These are phyloP conservation scores for Populus tremula DNA, from an alignment of 345 rosid genomes.

Conservation along the genomic window DNA sequence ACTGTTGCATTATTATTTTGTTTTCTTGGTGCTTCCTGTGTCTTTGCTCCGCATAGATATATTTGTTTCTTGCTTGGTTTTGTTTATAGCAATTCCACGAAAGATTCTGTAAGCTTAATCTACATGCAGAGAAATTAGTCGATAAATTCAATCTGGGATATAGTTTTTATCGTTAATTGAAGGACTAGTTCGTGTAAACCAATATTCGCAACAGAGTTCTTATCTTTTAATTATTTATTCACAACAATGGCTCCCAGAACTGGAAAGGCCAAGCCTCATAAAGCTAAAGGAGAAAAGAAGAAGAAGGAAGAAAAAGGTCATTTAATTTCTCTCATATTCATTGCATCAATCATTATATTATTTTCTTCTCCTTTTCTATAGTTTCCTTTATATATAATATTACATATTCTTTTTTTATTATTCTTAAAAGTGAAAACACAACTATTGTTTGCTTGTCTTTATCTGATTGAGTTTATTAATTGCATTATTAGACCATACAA, in stretches of 20 bases:
- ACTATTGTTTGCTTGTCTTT: too few species aligned
- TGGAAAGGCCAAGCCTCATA: slow-evolving; percentile 33
- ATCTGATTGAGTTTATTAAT: background rate
- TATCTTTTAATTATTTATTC: background rate
- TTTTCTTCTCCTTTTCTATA: background rate
- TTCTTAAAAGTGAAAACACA: too few species aligned
- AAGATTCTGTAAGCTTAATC: background rate
- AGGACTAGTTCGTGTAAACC: background rate
- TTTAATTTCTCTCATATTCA: background rate
- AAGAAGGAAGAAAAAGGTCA: slow-evolving; percentile 38
- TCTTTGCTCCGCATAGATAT: background rate
- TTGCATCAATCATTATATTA: background rate
- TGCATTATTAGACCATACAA: background rate
- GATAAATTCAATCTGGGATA: slow-evolving; percentile 27
- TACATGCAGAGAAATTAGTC: slow-evolving; percentile 7
- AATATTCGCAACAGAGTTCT: slow-evolving; percentile 4
- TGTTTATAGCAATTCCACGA: background rate
- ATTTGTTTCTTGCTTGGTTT: background rate
- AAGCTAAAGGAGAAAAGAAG: slow-evolving; percentile 35
- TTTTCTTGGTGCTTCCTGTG: background rate
- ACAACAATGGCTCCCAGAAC: slow-evolving; percentile 31
- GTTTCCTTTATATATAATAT: background rate
- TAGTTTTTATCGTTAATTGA: slow-evolving; percentile 18
- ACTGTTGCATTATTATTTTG: background rate
- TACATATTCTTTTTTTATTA: too few species aligned